Percentiles rank a stretch among this genome's conserved stretches.
Evolutionary conservation across 2,329 filamentous ascomycete genomes (phyloP).

Genomic region (Waltergamsia citrina): DNA sequence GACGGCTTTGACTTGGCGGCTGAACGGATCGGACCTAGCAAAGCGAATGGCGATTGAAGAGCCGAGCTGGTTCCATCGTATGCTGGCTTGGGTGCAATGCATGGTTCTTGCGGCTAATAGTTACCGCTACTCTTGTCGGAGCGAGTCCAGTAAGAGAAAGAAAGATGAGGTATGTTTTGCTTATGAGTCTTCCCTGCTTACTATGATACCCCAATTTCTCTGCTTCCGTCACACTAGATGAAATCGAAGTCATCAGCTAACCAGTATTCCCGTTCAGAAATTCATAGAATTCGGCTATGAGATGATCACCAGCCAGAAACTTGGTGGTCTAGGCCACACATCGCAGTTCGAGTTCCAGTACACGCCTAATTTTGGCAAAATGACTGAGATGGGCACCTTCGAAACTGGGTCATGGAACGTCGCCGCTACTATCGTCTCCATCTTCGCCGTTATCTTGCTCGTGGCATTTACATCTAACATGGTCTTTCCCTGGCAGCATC

Average conservation of each 20-base stretch:
- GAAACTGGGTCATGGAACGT: constrained; percentile 15
- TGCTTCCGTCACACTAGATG: no score
- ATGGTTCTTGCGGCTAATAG: constrained; percentile 50
- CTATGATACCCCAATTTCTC: not conserved
- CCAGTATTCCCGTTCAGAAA: constrained; percentile 8
- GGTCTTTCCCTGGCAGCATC: constrained; percentile 5
- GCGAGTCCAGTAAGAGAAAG: constrained; percentile 24
- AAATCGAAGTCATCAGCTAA: no score
- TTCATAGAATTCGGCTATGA: constrained; percentile 27
- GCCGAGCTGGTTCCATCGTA: constrained; percentile 43
- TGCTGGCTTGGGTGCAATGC: constrained; percentile 50
- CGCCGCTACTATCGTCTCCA: constrained; percentile 25
- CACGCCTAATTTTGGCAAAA: constrained; percentile 36
- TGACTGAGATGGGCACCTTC: constrained; percentile 19
- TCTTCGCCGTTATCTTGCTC: constrained; percentile 29
- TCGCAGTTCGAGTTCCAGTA: constrained; percentile 65
- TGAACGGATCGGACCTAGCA: constrained; percentile 58
- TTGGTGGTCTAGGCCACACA: constrained; percentile 51
- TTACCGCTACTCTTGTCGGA: constrained; percentile 31
- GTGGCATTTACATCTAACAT: constrained; percentile 9
- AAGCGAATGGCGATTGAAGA: constrained; percentile 48
- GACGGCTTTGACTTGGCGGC: constrained; percentile 56
- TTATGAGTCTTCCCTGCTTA: not conserved
- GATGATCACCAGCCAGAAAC: constrained; percentile 49
- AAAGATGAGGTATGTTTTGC: constrained; percentile 14